phyloP scores from a whole-genome alignment of 176 grass and related monocot genomes.

The Cymbopogon citratus region DNA sequence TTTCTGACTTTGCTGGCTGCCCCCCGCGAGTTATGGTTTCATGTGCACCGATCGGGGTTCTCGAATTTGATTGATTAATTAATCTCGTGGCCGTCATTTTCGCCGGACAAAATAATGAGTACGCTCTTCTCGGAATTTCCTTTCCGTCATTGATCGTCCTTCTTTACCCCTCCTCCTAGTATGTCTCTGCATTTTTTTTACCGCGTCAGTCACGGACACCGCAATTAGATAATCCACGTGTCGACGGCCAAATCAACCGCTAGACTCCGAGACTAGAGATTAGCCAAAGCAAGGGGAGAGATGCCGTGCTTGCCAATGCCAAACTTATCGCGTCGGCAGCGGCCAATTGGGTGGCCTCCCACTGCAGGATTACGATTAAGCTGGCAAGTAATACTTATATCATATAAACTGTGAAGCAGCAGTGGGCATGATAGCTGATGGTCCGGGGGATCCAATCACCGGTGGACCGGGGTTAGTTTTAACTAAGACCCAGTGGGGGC shows the following conservation, averaged over 20 bases:
- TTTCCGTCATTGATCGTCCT: not conserved
- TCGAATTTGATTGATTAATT: not conserved
- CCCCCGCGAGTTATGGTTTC: not conserved
- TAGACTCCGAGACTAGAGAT: too few relatives aligned
- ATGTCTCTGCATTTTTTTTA: not conserved
- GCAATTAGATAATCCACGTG: not conserved
- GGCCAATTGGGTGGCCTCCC: not conserved
- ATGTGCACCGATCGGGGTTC: not conserved
- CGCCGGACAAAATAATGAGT: not conserved
- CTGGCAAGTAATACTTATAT: too few relatives aligned
- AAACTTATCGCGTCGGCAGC: not conserved
- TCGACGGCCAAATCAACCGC: not conserved
- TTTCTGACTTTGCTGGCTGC: conserved; percentile 34
- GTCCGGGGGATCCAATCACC: conserved; percentile 8
- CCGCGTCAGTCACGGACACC: not conserved
- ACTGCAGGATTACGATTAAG: not conserved
- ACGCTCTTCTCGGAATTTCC: not conserved
- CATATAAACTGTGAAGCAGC: too few relatives aligned
- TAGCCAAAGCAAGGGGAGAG: too few relatives aligned
- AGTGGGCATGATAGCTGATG: not conserved
- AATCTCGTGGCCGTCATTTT: not conserved
- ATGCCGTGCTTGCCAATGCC: too few relatives aligned
- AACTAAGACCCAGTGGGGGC: conserved; percentile 34
- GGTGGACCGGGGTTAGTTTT: not conserved
- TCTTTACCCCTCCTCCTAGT: not conserved